These are phyloP conservation scores for Alternaria sp. DNA, from an alignment of 2,329 filamentous ascomycete genomes.

Conservation along the genomic window DNA sequence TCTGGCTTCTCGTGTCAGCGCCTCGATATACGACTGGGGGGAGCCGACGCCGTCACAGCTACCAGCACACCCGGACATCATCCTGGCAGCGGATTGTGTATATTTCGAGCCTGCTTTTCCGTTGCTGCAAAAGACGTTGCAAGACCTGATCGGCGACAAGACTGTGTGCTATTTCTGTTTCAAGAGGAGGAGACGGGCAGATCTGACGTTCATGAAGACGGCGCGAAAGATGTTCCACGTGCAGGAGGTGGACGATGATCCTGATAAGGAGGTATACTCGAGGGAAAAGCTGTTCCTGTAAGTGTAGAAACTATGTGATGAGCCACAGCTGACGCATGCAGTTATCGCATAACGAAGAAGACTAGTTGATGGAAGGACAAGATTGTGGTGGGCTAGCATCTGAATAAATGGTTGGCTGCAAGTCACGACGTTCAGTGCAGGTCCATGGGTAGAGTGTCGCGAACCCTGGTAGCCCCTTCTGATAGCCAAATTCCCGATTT, in stretches of 20 bases:
- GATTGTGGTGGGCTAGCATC: not conserved
- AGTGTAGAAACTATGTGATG: conserved; percentile 14
- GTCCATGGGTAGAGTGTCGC: not conserved
- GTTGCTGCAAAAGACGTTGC: conserved; percentile 78
- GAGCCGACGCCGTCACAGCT: conserved; percentile 48
- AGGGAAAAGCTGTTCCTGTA: conserved; percentile 60
- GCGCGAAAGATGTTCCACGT: conserved; percentile 58
- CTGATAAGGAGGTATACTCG: conserved; percentile 53
- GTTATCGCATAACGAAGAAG: conserved; percentile 33
- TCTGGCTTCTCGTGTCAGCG: conserved; percentile 67
- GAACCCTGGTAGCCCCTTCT: not conserved
- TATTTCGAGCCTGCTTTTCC: conserved; percentile 98
- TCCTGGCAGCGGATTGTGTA: conserved; percentile 73
- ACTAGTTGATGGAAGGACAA: not conserved
- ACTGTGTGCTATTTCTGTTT: conserved; percentile 88
- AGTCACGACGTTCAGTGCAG: not conserved
- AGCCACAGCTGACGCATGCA: not conserved
- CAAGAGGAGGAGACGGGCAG: conserved; percentile 83
- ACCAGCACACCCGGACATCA: conserved; percentile 71
- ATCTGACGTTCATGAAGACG: conserved; percentile 60
- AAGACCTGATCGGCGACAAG: conserved; percentile 70
- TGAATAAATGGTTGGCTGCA: not conserved
- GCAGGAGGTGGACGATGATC: conserved; percentile 56
- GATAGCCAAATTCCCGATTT: not conserved
- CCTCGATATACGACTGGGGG: conserved; percentile 81